These are phyloP conservation scores for Alternaria postmessia DNA, from an alignment of 2,329 filamentous ascomycete genomes.

Conservation along the genomic window DNA sequence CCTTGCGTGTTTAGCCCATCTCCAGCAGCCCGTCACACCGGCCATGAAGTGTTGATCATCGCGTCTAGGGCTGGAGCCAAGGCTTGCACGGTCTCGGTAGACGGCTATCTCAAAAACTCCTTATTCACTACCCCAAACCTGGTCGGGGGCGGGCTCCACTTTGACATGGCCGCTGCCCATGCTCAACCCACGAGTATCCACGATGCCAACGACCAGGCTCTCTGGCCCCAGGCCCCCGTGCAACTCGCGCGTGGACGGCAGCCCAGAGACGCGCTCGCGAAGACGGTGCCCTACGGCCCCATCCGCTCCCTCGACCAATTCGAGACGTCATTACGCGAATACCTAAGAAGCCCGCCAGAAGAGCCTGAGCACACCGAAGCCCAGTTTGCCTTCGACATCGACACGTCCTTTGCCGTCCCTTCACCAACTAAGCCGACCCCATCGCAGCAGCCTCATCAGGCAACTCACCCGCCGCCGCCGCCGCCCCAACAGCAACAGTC, in stretches of 20 bases:
- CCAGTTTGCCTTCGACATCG: constrained; percentile 51
- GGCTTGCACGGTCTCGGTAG: constrained; percentile 13
- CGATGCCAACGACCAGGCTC: constrained; percentile 22
- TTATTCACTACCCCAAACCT: constrained; percentile 16
- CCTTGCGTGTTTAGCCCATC: not conserved
- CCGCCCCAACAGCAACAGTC: constrained; percentile 10
- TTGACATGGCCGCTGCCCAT: constrained; percentile 33
- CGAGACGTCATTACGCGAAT: constrained; percentile 47
- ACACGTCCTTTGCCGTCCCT: constrained; percentile 46
- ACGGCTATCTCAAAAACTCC: constrained; percentile 16
- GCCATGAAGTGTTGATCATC: constrained; percentile 12
- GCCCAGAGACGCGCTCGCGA: constrained; percentile 47
- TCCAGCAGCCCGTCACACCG: not conserved
- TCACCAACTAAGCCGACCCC: constrained; percentile 7
- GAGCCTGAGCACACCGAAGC: constrained; percentile 50
- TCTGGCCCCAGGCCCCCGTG: constrained; percentile 30
- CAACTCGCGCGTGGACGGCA: constrained; percentile 49
- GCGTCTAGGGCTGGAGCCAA: constrained; percentile 10
- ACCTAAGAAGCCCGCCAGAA: constrained; percentile 44
- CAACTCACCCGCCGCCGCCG: constrained; percentile 1
- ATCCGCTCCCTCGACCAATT: constrained; percentile 48
- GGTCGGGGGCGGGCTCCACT: constrained; percentile 27
- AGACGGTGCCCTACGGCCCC: constrained; percentile 38
- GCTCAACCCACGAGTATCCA: constrained; percentile 19
- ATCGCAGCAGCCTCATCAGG: constrained; percentile 8